Base-by-base conservation (phyloP, 768 basidiomycete genomes). In the Scleroderma citrinum region DNA sequence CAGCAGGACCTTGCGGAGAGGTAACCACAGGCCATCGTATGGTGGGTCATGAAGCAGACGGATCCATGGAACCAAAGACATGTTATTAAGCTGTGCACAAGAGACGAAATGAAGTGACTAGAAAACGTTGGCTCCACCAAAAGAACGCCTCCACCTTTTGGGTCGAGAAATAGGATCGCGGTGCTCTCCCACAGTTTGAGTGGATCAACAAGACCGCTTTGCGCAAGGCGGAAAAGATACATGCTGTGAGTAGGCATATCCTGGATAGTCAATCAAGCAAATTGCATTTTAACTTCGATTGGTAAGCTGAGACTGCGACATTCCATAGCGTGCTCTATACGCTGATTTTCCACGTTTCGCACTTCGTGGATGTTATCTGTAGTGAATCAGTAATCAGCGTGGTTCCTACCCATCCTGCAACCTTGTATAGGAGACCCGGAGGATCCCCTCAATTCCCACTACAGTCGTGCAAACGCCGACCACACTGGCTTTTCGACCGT, bases 341-440 rank as follows among this genome's bases (percentile, higher is more conserved):
- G 84, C 98, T 38, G 96, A 98, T 70, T 65, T 98, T 21, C 96
- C 94, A 1, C 81, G 92, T 31, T 99, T 98, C 62, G 95, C n/a
- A 98, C 63, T 97, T 97, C 62, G 96, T 96, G 0, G n/a, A n/a
- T n/a, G 87, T 99, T 17, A 85, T 98, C 47, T 99, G 88, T 65
- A 90, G 86, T 55, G 95, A 99, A 70, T 81, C 87, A 8, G 90
- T 87, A 36, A 56, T 83, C 71, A 29, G 11, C 19, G 2, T 21
- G 23, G 30, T 29, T 49, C 20, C 19, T 7, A 38, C 20, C 41
- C 21, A 17, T 38, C 46, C 55, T 43, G 49, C 29, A 0, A 31
- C 24, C 5, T 6, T 35, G 30, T 26, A 47, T 31, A 79, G 77
- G 78, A 78, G 52, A 56, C 67, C 0, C 67, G 69, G 6, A 70